These are phyloP conservation scores for Leccinum brunneo-olivaceum DNA, from an alignment of 1,284 basidiomycete species.

Conservation along the genomic window DNA sequence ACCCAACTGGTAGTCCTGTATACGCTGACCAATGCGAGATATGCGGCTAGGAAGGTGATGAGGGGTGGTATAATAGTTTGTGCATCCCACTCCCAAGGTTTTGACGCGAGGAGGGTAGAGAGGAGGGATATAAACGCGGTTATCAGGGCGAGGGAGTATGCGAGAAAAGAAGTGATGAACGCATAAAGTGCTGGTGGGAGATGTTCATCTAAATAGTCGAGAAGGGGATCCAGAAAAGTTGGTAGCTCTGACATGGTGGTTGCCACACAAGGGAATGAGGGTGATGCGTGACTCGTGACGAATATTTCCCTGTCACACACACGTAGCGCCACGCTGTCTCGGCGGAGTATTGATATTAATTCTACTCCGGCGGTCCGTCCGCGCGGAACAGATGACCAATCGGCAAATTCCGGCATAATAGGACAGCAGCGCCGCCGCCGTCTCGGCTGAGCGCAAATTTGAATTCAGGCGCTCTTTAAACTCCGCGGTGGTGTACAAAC, in stretches of 20 bases:
- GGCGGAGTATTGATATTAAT: constrained; percentile 10
- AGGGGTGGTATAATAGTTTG: constrained; percentile 66
- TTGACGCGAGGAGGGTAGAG: constrained; percentile 40
- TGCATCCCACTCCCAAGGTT: constrained; percentile 55
- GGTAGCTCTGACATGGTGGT: constrained; percentile 24
- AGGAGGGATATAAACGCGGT: constrained; percentile 45
- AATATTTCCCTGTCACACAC: constrained; percentile 13
- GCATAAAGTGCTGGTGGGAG: constrained; percentile 54
- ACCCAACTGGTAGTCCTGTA: constrained; percentile 74
- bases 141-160: constrained; percentile 46
- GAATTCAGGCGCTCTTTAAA: constrained; percentile 13
- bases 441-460: constrained; percentile 14
- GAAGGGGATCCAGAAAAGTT: constrained; percentile 42
- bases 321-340: constrained; percentile 8
- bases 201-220: constrained; percentile 46
- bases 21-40: constrained; percentile 63
- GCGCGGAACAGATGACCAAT: constrained; percentile 20
- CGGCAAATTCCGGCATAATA: constrained; percentile 19
- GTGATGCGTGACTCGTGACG: constrained; percentile 15
- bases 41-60: constrained; percentile 63
- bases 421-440: constrained; percentile 8
- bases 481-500: constrained; percentile 26
- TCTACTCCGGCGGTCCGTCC: constrained; percentile 5
- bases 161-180: constrained; percentile 44
- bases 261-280: constrained; percentile 18